Evolutionary conservation across 2,329 filamentous ascomycete genomes (phyloP).

Genomic region (Cercospora sp.): DNA sequence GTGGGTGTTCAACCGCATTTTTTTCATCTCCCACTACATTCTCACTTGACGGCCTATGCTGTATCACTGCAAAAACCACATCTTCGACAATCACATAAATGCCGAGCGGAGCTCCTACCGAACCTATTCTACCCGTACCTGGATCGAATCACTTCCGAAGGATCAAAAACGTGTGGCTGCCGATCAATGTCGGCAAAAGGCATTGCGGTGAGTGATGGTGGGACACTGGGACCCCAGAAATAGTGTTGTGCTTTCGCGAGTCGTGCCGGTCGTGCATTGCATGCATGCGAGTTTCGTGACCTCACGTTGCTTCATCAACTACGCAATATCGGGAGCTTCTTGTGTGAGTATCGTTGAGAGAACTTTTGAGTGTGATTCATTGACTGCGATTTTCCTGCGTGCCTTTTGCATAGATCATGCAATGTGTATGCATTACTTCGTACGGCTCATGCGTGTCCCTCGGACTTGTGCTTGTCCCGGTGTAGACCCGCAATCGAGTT

Average conservation of each 20-base stretch:
- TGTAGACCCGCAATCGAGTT: not conserved
- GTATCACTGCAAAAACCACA: not conserved
- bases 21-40: not conserved
- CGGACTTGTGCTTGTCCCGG: not conserved
- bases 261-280: not conserved
- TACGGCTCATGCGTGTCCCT: not conserved
- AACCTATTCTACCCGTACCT: not conserved
- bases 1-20: not conserved
- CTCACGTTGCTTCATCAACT: not conserved
- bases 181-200: not conserved
- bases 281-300: not conserved
- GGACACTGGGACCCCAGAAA: not conserved
- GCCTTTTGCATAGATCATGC: not conserved
- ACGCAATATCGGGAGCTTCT: not conserved
- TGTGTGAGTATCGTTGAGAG: not conserved
- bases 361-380: not conserved
- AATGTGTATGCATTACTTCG: not conserved
- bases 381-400: not conserved
- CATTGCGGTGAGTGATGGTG: not conserved
- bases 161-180: conserved; percentile 1
- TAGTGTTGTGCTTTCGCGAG: not conserved
- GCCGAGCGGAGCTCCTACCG: not conserved
- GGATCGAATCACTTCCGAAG: not conserved
- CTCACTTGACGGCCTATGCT: no score
- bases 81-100: not conserved